Percentiles rank a stretch among this genome's conserved stretches.
Evolutionary conservation across 2,329 filamentous ascomycete species (phyloP).

Genomic region (Polychaeton citri): DNA sequence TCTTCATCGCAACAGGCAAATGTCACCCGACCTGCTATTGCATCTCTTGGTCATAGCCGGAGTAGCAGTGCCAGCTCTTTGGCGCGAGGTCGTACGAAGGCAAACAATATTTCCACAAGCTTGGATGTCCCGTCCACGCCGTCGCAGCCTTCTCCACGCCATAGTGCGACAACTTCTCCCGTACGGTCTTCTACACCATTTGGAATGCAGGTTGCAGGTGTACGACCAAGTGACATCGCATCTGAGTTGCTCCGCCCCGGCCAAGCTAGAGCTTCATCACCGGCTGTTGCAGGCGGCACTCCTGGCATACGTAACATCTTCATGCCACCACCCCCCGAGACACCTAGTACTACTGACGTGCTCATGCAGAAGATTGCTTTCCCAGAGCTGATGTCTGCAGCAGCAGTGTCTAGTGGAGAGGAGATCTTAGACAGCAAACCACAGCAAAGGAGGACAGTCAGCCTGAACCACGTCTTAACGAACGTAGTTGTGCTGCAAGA

Average conservation of each 20-base stretch:
- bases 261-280: conserved; percentile 6
- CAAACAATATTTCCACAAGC: conserved; percentile 5
- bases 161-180: conserved; percentile 1
- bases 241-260: not conserved
- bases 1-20: not conserved
- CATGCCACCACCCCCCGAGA: conserved; percentile 22
- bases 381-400: conserved; percentile 1
- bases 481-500: conserved; percentile 38
- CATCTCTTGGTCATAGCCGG: conserved; percentile 7
- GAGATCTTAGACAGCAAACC: not conserved
- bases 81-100: conserved; percentile 7
- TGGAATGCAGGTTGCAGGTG: no score
- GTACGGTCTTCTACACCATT: no score
- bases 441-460: conserved; percentile 18
- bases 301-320: conserved; percentile 12
- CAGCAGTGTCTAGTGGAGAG: not conserved
- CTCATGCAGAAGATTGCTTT: conserved; percentile 19
- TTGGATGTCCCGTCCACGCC: conserved; percentile 1
- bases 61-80: conserved; percentile 11
- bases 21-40: not conserved
- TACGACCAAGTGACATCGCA: not conserved
- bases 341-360: conserved; percentile 20
- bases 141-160: conserved; percentile 5
- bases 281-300: conserved; percentile 2
- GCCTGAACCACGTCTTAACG: conserved; percentile 35